Evolutionary conservation across 306 rosid species (phyloP), one percentile per base, ranked within the genome.

Genomic region (Pyrus bretschneideri): DNA sequence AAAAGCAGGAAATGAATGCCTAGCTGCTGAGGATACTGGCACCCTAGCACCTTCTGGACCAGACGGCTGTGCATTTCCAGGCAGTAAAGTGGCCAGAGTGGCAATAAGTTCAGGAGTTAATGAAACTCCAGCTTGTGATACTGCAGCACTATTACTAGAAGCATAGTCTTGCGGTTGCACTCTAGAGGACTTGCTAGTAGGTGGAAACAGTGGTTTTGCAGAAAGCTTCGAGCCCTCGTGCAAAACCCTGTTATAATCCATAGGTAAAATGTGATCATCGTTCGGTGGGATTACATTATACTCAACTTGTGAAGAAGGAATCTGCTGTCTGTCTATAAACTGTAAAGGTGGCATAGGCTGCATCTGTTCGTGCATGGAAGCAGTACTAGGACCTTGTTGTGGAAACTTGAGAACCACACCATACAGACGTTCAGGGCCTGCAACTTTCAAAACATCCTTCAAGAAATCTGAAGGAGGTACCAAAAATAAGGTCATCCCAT

Each of bases 391-490:
- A 67, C 76, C 83, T 70, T 81, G 79, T 69, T 80, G 91, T 21
- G 99, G 88, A 88, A 96, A 93, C 89, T 88, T 93, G 35, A 96
- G 99, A 84, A 96, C 96, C 58, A 96, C 97, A 31, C 99, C 99
- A 86, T 96, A 96, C 13, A 96, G 82, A 66, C 99, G 98, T 78
- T 96, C 97, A 54, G 99, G 99, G 61, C 99, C 99, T 0, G 84
- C 51, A 58, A 96, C 93, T 87, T 96, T 96, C 89, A 96, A 85
- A 73, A 96, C 91, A 29, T 86, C 81, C 54, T 93, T 88, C 74
- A 96, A 86, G 77, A 96, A 96, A 72, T 96, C 98, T 23, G 99
- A 96, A 71, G 99, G 99, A 71, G 99, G 99, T 63, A 96, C 98
- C 80, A 96, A 83, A 84, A 96, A 96, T 70, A 96, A 83, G 71